phyloP scores from a whole-genome alignment of 306 rosid species.

The Neltuma alba region DNA sequence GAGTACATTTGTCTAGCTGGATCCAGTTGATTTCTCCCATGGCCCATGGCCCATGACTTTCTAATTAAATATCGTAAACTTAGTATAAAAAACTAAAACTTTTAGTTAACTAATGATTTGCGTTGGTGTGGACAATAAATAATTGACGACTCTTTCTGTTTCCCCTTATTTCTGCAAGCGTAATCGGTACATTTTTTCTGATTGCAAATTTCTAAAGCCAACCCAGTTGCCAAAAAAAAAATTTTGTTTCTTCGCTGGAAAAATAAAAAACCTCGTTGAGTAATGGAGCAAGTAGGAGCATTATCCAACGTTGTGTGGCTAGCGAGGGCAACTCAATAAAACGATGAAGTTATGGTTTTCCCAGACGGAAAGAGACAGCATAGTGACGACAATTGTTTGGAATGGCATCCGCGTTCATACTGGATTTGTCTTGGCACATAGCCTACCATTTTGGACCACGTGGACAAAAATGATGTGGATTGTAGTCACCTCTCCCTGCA shows the following conservation, averaged over 20 bases:
- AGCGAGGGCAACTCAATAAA: background rate
- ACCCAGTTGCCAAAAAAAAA: too few species aligned
- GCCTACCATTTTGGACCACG: constrained; percentile 10
- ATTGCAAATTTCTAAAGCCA: background rate
- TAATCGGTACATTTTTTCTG: too few species aligned
- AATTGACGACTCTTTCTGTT: too few species aligned
- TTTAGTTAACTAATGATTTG: background rate
- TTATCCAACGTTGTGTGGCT: background rate
- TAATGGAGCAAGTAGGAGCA: too few species aligned
- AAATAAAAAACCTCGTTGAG: background rate
- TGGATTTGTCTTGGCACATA: background rate
- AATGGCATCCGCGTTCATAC: background rate
- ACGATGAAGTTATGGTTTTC: background rate
- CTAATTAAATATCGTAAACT: background rate
- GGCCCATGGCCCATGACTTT: background rate
- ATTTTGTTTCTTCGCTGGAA: too few species aligned
- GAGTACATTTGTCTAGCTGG: background rate
- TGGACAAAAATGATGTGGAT: constrained; percentile 1
- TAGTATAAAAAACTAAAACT: background rate
- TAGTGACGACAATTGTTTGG: background rate
- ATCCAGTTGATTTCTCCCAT: background rate
- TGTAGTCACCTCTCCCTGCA: background rate
- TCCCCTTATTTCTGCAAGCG: too few species aligned
- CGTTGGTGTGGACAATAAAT: background rate
- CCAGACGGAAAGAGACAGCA: background rate